Base-by-base conservation (phyloP, 371 early-diverging fungal genomes). In the Mucor ambiguus region DNA sequence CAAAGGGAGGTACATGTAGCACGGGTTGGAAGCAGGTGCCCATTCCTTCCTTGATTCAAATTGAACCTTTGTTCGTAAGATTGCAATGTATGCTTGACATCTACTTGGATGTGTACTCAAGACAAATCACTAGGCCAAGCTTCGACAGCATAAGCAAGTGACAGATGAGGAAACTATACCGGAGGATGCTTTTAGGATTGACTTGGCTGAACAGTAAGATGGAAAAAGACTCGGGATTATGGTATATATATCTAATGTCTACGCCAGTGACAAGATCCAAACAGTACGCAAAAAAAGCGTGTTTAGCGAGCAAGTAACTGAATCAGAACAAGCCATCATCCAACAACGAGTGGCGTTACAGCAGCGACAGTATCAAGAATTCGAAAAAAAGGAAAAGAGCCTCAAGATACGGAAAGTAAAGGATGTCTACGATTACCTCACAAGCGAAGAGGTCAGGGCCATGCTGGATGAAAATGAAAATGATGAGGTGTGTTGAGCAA, bases 311-410 rank as follows among this genome's bases (percentile, higher is more conserved):
- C 92, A 93, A 70, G 88, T 94, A 18, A 96, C 95, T 0, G 92
- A 90, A 66, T 86, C 89, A 55, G 96, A 96, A 73, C 87, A 82
- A 84, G 88, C 85, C 41, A 91, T 96, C 62, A 95, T 96, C 75
- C 84, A 90, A 70, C 86, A 92, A 74, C 88, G 96, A 8, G 92
- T 96, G 3, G 93, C 91, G 8, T 80, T 94, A 37, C 95, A 95
- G 72, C 95, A 93, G 67, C 84, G 87, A 58, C 90, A 90, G 79
- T 93, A 89, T 77, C 86, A 90, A 37, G 93, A 91, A 63, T 92
- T 86, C 75, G 92, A 94, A 72, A 78, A 84, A 44, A 85, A 87
- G 41, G 93, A 92, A 65, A 86, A 83, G 69, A 79, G 78, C n/a
- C 84, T 87, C 61, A 92, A 92, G 63, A 85, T 90, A 20, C 82